Percentiles rank a stretch among this genome's conserved stretches.
These are phyloP conservation scores for Starmerella roubikii DNA, from an alignment of 805 yeast genomes.

Conservation along the genomic window DNA sequence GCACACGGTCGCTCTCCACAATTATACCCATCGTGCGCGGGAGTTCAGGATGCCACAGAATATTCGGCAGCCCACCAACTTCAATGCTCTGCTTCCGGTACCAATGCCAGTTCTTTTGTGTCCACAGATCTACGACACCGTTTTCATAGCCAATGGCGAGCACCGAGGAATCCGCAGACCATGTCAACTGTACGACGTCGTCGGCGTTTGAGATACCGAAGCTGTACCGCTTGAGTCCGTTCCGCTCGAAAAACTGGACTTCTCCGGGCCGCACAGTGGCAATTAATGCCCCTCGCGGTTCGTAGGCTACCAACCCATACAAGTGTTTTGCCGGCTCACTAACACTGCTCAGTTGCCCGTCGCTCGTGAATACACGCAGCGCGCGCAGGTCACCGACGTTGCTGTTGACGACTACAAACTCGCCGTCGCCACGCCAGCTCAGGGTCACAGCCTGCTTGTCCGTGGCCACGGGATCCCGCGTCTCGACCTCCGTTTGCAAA, in stretches of 20 bases:
- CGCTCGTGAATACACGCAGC: slow-evolving; percentile 65
- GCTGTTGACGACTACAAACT: slow-evolving; percentile 56
- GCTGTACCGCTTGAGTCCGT: slow-evolving; percentile 84
- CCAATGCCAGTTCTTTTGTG: slow-evolving; percentile 90
- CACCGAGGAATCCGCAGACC: slow-evolving; percentile 75
- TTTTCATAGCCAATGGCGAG: slow-evolving; percentile 52
- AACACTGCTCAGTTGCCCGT: slow-evolving; percentile 62
- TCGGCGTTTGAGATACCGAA: slow-evolving; percentile 46
- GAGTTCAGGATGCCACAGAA: slow-evolving; percentile 79
- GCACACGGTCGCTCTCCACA: slow-evolving; percentile 7
- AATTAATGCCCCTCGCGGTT: slow-evolving; percentile 78
- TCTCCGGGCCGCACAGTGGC: slow-evolving; percentile 40
- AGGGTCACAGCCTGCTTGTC: slow-evolving; percentile 31
- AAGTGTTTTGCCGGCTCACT: slow-evolving; percentile 81
- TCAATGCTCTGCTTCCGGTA: slow-evolving; percentile 68
- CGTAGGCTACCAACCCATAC: slow-evolving; percentile 68
- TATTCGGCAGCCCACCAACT: slow-evolving; percentile 12
- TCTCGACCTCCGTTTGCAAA: slow-evolving; percentile 55
- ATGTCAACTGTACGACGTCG: slow-evolving; percentile 39
- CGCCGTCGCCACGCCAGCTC: slow-evolving; percentile 96
- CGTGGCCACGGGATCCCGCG: slow-evolving; percentile 44
- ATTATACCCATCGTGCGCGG: slow-evolving; percentile 54
- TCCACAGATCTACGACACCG: slow-evolving; percentile 66
- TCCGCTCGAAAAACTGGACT: slow-evolving; percentile 76
- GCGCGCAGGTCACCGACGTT: slow-evolving; percentile 59